Evolutionary conservation across 768 basidiomycete species (phyloP).

Genomic region (Grammothele lineata): DNA sequence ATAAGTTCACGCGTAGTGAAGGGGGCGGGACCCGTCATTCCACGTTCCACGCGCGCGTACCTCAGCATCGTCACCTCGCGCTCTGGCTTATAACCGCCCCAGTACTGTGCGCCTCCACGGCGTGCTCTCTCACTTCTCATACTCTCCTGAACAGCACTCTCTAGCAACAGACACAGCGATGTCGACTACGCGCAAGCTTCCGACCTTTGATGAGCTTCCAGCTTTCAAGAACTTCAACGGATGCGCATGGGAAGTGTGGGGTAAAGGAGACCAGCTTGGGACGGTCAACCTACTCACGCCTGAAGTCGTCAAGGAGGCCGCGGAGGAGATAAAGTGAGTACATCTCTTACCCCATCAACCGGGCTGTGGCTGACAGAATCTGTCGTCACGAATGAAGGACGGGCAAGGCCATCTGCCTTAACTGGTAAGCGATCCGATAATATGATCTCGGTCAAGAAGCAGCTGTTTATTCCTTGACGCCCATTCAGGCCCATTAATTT

Average conservation of each 20-base stretch:
- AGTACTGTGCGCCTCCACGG: too few species aligned
- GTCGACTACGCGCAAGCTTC: too few species aligned
- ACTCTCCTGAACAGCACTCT: too few species aligned
- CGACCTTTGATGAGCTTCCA: slow-evolving; percentile 47
- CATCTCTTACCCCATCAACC: too few species aligned
- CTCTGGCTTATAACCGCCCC: too few species aligned
- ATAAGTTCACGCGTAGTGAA: too few species aligned
- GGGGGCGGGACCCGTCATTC: too few species aligned
- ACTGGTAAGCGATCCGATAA: slow-evolving; percentile 43
- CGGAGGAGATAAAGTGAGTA: slow-evolving; percentile 52
- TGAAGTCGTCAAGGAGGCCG: slow-evolving; percentile 53
- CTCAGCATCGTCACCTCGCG: too few species aligned
- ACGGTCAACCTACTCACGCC: slow-evolving; percentile 64
- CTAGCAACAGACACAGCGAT: too few species aligned
- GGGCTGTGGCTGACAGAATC: too few species aligned
- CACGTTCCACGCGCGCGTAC: too few species aligned
- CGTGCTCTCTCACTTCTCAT: too few species aligned
- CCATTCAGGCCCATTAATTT: slow-evolving; percentile 63
- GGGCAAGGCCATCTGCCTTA: slow-evolving; percentile 54
- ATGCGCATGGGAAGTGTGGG: slow-evolving; percentile 71
- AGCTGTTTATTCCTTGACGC: background rate
- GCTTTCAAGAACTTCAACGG: slow-evolving; percentile 40
- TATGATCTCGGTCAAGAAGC: background rate
- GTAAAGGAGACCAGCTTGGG: slow-evolving; percentile 59
- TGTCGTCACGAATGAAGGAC: slow-evolving; percentile 31